A percentile compares a stretch with the other conserved stretches of the same genome.
Evolutionary conservation across 78 protist species (phyloP).

Genomic region (Dictyostelium capitatum): DNA sequence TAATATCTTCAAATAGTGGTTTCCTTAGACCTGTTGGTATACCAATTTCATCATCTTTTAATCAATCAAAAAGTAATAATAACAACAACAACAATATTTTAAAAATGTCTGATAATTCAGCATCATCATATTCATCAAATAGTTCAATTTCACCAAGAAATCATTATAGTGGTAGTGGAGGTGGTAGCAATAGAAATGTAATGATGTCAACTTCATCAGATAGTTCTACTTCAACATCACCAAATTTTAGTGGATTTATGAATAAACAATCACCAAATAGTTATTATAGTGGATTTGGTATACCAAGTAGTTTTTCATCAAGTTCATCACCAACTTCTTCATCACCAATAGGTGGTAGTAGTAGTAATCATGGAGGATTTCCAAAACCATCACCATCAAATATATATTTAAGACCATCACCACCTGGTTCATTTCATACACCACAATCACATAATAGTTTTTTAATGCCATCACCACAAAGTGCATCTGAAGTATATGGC

Average conservation of each 20-base stretch:
- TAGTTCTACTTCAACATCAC: conserved; percentile 5
- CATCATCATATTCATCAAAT: background rate
- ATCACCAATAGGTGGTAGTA: background rate
- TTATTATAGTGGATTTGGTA: conserved; percentile 3
- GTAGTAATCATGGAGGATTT: background rate
- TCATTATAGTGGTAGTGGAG: background rate
- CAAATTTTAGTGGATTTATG: background rate
- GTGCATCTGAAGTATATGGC: background rate
- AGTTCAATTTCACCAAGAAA: conserved; percentile 8
- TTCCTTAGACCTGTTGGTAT: conserved; percentile 30
- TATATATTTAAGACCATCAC: conserved; percentile 11
- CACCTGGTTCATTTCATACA: background rate
- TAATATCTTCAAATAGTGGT: background rate
- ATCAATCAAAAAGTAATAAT: background rate
- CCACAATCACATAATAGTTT: conserved; percentile 5
- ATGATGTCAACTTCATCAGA: conserved; percentile 2
- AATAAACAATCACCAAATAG: conserved; percentile 20
- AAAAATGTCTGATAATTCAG: background rate
- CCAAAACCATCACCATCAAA: conserved; percentile 15
- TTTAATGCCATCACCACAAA: conserved; percentile 19
- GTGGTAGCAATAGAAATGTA: background rate
- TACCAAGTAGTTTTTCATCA: background rate
- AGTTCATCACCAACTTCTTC: conserved; percentile 21
- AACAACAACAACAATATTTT: background rate
- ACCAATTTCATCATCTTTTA: conserved; percentile 8